phyloP scores from a whole-genome alignment of 2,329 filamentous ascomycete species.

The Immersiporthe knoxdaviesiana region DNA sequence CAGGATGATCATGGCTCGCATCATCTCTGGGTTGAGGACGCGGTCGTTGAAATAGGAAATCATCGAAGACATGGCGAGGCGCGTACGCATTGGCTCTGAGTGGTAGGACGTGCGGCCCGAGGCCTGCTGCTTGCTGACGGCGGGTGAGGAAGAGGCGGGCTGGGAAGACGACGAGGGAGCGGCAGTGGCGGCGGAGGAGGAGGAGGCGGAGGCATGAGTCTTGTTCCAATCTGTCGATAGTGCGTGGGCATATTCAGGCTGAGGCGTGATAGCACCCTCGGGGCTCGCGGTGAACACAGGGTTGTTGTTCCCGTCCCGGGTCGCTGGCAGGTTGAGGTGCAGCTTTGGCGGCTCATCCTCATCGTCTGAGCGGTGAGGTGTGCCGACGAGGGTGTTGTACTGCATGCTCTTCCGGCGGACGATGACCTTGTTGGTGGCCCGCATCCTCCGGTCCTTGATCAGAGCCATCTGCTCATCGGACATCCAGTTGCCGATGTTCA shows the following conservation, averaged over 20 bases:
- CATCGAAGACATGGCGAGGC: slow-evolving; percentile 94
- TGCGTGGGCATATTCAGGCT: slow-evolving; percentile 56
- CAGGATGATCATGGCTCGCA: slow-evolving; percentile 97
- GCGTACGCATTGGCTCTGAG: slow-evolving; percentile 69
- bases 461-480: slow-evolving; percentile 96
- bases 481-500: slow-evolving; percentile 99
- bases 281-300: slow-evolving; percentile 26
- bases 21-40: slow-evolving; percentile 94
- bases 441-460: slow-evolving; percentile 79
- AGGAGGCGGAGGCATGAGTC: background rate
- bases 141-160: slow-evolving; percentile 30
- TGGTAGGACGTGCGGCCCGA: slow-evolving; percentile 50
- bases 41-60: slow-evolving; percentile 98
- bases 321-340: slow-evolving; percentile 28
- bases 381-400: slow-evolving; percentile 82
- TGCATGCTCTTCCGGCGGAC: slow-evolving; percentile 85
- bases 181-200: too few relatives aligned
- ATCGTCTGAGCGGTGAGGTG: slow-evolving; percentile 79
- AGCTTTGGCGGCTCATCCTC: slow-evolving; percentile 56
- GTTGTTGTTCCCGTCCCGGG: slow-evolving; percentile 26
- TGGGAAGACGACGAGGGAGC: slow-evolving; percentile 23
- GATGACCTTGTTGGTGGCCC: slow-evolving; percentile 78
- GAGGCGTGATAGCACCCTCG: slow-evolving; percentile 41
- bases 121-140: slow-evolving; percentile 24
- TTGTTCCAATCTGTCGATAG: slow-evolving; percentile 45